Conservation (phyloP, 352 stramenopile species). For the Pythium biforme region DNA sequence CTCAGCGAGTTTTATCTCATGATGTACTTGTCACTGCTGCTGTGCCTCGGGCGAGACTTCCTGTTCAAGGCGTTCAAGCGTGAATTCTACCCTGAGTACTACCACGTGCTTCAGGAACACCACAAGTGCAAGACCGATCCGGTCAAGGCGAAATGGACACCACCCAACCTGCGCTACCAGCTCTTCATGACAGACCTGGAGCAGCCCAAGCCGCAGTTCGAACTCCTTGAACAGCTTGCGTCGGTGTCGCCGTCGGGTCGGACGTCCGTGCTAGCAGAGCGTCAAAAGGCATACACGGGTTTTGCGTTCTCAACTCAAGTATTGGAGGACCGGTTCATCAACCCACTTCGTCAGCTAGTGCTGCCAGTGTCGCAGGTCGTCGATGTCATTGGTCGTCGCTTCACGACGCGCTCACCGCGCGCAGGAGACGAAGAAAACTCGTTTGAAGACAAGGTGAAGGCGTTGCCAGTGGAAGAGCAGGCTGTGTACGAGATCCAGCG, state of each 20-base stretch:
- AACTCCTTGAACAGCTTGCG: slow-evolving; percentile 44
- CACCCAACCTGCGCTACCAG: slow-evolving; percentile 63
- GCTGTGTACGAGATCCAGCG: slow-evolving; percentile 82
- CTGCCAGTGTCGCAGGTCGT: slow-evolving; percentile 61
- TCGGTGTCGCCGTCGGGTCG: slow-evolving; percentile 19
- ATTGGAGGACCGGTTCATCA: slow-evolving; percentile 78
- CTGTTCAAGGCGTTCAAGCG: slow-evolving; percentile 86
- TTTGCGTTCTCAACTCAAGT: slow-evolving; percentile 84
- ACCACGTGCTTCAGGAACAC: slow-evolving; percentile 84
- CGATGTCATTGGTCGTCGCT: slow-evolving; percentile 28
- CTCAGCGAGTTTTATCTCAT: slow-evolving; percentile 77
- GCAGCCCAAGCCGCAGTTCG: slow-evolving; percentile 57
- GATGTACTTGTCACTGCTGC: slow-evolving; percentile 65
- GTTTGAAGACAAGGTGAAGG: slow-evolving; percentile 71
- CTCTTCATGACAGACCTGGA: slow-evolving; percentile 69
- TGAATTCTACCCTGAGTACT: slow-evolving; percentile 82
- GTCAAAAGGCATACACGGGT: slow-evolving; percentile 67
- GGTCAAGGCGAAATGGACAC: slow-evolving; percentile 57
- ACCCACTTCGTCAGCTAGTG: slow-evolving; percentile 71
- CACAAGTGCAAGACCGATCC: slow-evolving; percentile 42
- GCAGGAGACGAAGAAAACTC: slow-evolving; percentile 26
- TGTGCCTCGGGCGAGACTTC: slow-evolving; percentile 78
- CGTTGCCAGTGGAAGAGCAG: slow-evolving; percentile 56
- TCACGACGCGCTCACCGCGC: slow-evolving; percentile 15
- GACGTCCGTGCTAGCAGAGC: slow-evolving; percentile 13